Evolutionary conservation across 352 stramenopile species (phyloP).

Genomic region (Nothophytophthora sp.): DNA sequence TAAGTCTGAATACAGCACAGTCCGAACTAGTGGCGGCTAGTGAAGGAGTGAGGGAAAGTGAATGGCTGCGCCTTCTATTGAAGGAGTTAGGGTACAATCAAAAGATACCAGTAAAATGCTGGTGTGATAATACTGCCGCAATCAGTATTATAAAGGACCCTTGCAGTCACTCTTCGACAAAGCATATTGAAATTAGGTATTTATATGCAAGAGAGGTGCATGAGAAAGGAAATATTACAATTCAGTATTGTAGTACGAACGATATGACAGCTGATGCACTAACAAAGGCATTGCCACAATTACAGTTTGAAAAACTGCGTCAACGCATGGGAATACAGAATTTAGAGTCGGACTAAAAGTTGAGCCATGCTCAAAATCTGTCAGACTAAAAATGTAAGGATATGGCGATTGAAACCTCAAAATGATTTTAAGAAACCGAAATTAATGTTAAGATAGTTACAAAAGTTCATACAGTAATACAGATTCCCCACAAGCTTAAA

Average conservation of each 20-base stretch:
- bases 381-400: too few species aligned
- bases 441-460: too few species aligned
- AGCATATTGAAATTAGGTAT: not conserved
- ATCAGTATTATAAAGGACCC: slow-evolving; percentile 15
- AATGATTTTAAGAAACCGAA: too few species aligned
- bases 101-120: slow-evolving; percentile 1
- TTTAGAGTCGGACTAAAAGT: too few species aligned
- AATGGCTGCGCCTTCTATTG: slow-evolving; percentile 8
- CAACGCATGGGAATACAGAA: not conserved
- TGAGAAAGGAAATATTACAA: not conserved
- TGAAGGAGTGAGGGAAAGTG: slow-evolving; percentile 8
- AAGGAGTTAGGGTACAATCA: slow-evolving; percentile 5
- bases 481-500: too few species aligned
- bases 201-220: not conserved
- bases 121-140: slow-evolving; percentile 6
- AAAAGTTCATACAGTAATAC: too few species aligned
- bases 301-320: not conserved
- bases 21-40: slow-evolving; percentile 12
- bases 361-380: too few species aligned
- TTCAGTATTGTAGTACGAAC: not conserved
- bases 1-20: slow-evolving; percentile 10
- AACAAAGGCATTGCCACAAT: not conserved
- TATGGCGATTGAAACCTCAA: too few species aligned
- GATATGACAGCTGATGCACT: not conserved
- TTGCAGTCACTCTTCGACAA: slow-evolving; percentile 1